Conservation (phyloP, 192 early-diverging fungal species). For the Gryganskiella cystojenkinii region DNA sequence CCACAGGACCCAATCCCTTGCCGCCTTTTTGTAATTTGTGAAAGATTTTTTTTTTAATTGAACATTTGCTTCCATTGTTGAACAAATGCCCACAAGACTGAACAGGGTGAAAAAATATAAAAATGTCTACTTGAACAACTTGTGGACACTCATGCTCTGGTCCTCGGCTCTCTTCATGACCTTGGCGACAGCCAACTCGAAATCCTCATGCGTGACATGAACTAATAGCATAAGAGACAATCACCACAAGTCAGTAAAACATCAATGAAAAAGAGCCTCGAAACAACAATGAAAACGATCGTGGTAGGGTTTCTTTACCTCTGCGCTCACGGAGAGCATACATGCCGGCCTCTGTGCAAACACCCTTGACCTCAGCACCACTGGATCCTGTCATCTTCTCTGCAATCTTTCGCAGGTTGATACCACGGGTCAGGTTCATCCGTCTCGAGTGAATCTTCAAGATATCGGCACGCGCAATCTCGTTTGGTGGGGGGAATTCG, state of each 20-base stretch:
- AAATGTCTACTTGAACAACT: constrained; percentile 91
- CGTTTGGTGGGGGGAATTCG: constrained; percentile 90
- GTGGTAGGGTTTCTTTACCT: constrained; percentile 26
- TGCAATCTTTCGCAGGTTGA: constrained; percentile 91
- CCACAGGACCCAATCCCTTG: too few relatives aligned
- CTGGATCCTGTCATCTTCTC: constrained; percentile 88
- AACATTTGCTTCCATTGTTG: too few relatives aligned
- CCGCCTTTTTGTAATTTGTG: too few relatives aligned
- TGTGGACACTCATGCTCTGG: constrained; percentile 95
- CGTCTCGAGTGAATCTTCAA: constrained; percentile 92
- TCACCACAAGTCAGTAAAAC: too few relatives aligned
- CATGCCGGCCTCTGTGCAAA: constrained; percentile 92
- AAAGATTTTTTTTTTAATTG: too few relatives aligned
- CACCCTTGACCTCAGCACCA: constrained; percentile 91
- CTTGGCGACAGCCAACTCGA: constrained; percentile 99
- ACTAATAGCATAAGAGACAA: constrained; percentile 58
- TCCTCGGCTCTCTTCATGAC: constrained; percentile 99
- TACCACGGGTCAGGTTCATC: constrained; percentile 92
- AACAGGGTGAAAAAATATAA: neutral
- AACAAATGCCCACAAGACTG: too few relatives aligned
- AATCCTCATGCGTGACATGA: constrained; percentile 99
- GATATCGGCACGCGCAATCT: constrained; percentile 86
- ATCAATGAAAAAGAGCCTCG: neutral
- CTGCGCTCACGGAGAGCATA: constrained; percentile 93
- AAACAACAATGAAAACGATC: neutral